phyloP scores from a whole-genome alignment of 2,329 filamentous ascomycete species.

The Pseudogymnoascus sp. region DNA sequence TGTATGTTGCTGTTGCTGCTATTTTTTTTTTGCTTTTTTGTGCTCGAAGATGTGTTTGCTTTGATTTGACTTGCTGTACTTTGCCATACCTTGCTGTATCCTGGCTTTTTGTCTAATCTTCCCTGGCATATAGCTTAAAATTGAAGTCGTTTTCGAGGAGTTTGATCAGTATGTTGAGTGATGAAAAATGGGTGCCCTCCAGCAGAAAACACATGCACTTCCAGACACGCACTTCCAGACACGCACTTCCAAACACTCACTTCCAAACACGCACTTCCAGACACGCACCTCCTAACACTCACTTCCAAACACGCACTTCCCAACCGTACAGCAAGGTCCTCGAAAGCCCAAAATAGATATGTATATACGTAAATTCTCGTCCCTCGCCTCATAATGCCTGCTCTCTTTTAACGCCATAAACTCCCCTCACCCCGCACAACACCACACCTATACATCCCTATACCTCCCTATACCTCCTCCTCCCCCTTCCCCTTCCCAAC shows the following conservation, averaged over 20 bases:
- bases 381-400: background rate
- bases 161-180: background rate
- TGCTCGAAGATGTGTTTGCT: background rate
- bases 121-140: constrained; percentile 7
- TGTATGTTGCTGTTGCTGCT: background rate
- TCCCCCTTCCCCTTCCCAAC: background rate
- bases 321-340: background rate
- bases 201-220: background rate
- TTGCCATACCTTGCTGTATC: background rate
- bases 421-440: background rate
- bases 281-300: too few species aligned
- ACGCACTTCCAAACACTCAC: too few species aligned
- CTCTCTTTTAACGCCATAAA: constrained; percentile 1
- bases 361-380: background rate
- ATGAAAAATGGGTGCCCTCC: background rate
- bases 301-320: too few species aligned
- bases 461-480: background rate
- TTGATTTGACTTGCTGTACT: background rate
- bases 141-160: background rate
- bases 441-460: background rate
- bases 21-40: background rate
- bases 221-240: too few species aligned
- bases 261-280: too few species aligned
- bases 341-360: background rate
- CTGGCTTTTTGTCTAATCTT: constrained; percentile 5